Conservation (phyloP, 768 basidiomycete genomes). For the Cytidiella melzeri region DNA sequence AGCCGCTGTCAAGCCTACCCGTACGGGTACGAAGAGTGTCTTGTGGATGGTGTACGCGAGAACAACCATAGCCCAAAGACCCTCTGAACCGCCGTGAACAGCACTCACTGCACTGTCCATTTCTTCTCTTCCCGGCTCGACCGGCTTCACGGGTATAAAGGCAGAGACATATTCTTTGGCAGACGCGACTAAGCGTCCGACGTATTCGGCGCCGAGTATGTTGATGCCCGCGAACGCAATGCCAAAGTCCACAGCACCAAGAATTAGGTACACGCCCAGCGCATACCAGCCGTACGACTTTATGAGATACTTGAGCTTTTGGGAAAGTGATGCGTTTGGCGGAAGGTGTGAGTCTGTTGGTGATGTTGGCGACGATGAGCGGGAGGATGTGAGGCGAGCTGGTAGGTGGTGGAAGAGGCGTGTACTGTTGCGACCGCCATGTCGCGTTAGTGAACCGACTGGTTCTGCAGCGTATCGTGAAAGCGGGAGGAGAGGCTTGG, state of each 20-base stretch:
- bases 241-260: conserved; percentile 75
- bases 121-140: conserved; percentile 66
- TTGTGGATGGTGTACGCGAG: conserved; percentile 97
- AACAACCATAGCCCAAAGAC: conserved; percentile 86
- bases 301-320: conserved; percentile 74
- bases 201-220: conserved; percentile 85
- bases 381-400: conserved; percentile 39
- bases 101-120: conserved; percentile 37
- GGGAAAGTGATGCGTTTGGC: conserved; percentile 51
- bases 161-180: conserved; percentile 44
- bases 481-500: conserved; percentile 44
- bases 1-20: conserved; percentile 84
- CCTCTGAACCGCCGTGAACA: conserved; percentile 47
- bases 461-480: conserved; percentile 31
- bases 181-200: conserved; percentile 57
- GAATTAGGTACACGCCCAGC: conserved; percentile 76
- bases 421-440: conserved; percentile 27
- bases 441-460: conserved; percentile 24
- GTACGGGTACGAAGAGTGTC: conserved; percentile 81
- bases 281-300: conserved; percentile 96
- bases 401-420: conserved; percentile 47
- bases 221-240: conserved; percentile 82
- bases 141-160: conserved; percentile 45
- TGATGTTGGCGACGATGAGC: conserved; percentile 26
- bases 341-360: conserved; percentile 29